Evolutionary conservation across 768 basidiomycete species (phyloP), one percentile per base, ranked within the genome.

Genomic region (Hygrocybe coccinea): DNA sequence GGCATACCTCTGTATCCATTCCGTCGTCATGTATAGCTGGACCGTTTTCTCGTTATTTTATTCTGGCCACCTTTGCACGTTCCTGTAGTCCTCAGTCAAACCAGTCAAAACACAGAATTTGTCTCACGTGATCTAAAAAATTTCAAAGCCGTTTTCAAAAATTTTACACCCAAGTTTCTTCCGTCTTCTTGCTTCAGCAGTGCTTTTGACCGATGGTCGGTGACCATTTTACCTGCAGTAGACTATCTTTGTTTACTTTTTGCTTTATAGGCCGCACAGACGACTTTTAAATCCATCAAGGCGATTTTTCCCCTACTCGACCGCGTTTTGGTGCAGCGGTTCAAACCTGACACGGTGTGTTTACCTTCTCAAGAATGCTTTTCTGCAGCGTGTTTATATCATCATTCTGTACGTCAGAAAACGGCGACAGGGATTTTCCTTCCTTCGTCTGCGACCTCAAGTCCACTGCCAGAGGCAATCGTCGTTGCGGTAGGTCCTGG

Each of bases 401-500:
- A 29, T 37, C 22, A 46, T 48, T 33, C 49, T 36, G 22, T 10
- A 39, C 38, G 1, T 11, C 63, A 97, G 95, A 97, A 98, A 95
- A 99, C 95, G n/a, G 89, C 97, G 2, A 74, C 88, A 21, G 97
- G 97, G 35, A 86, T 99, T 69, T 94, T 94, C 83, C 80, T 99
- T 45, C 97, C 97, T n/a, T 82, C 89, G 0, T 91, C 93, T 1
- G 84, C 89, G 5, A 93, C 91, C 24, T 81, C 70, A 61, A 84
- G 71, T 62, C 94, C 94, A 21, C 81, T 97, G n/a, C 94, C 95
- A 2, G 95, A 98, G 74, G 95, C 93, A 5, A 95, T 92, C 29
- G 95, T 97, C 66, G 87, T 97, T 68, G 91, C 97, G 24, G 87
- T 91, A 47, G 95, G 95, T 54, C 95, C 95, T 34, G 97, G 97